Conservation (phyloP, 1,284 basidiomycete species). For the Malassezia obtusa region DNA sequence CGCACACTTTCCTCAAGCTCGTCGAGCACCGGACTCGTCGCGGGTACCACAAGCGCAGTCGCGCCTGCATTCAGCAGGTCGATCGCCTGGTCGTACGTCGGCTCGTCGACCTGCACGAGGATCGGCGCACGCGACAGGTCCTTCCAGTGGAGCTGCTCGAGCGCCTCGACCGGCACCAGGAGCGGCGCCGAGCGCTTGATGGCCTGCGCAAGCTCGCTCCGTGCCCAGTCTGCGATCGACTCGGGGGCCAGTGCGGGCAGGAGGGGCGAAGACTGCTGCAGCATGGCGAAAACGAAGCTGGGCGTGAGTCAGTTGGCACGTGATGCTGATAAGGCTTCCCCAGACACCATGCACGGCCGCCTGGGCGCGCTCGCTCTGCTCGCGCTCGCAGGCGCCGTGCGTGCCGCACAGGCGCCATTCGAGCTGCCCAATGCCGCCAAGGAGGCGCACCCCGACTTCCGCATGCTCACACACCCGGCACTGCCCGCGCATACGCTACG, state of each 20-base stretch:
- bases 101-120: conserved; percentile 17
- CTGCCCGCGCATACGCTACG: conserved; percentile 44
- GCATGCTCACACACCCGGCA: conserved; percentile 25
- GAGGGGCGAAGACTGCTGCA: conserved; percentile 32
- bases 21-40: conserved; percentile 21
- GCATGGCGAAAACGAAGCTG: conserved; percentile 17
- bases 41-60: conserved; percentile 26
- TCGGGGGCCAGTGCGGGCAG: conserved; percentile 25
- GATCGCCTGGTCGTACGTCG: conserved; percentile 23
- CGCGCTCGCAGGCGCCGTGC: background rate
- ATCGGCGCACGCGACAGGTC: conserved; percentile 15
- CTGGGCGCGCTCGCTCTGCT: background rate
- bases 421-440: background rate
- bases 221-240: conserved; percentile 6
- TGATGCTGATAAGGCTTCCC: background rate
- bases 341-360: background rate
- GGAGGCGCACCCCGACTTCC: background rate
- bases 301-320: background rate
- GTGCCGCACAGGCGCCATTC: conserved; percentile 5
- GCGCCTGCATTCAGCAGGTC: conserved; percentile 36
- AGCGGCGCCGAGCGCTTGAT: conserved; percentile 25
- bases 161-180: conserved; percentile 18
- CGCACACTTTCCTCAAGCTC: conserved; percentile 25
- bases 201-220: conserved; percentile 14
- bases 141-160: conserved; percentile 10